Evolutionary conservation across 1,284 basidiomycete species (phyloP).

Genomic region (Puccinia coronata): DNA sequence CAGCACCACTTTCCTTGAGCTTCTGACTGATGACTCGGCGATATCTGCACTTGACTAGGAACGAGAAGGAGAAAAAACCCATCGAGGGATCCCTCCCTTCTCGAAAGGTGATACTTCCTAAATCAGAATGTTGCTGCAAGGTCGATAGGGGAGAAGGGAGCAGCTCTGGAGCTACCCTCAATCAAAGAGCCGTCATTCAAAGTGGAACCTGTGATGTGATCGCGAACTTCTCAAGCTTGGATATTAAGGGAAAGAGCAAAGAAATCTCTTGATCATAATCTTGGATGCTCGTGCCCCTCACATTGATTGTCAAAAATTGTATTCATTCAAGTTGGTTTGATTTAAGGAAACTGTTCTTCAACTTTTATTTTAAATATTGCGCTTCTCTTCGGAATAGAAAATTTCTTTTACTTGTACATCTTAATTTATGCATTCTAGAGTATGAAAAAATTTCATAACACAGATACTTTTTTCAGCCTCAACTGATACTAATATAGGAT

Average conservation of each 20-base stretch:
- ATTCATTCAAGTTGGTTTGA: no score
- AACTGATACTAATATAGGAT: no score
- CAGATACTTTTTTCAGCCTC: no score
- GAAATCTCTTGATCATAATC: background rate
- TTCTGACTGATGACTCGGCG: background rate
- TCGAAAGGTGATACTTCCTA: background rate
- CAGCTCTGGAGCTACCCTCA: background rate
- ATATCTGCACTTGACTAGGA: background rate
- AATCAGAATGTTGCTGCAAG: background rate
- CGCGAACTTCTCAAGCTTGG: background rate
- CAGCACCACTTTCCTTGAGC: background rate
- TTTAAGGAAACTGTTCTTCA: no score
- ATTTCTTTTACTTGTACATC: no score
- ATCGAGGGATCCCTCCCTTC: background rate
- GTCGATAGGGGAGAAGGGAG: slow-evolving; percentile 6
- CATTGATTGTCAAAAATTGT: no score
- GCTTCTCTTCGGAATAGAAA: no score
- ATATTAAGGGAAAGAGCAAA: slow-evolving; percentile 10
- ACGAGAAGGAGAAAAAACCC: background rate
- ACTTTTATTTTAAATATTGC: no score
- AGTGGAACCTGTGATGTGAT: background rate
- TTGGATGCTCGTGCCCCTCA: no score
- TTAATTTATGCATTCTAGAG: no score
- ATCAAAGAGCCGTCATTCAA: background rate
- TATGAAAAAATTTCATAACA: no score